Base-by-base conservation (phyloP, 2,329 filamentous ascomycete genomes). In the Cyclaneusma minus region DNA sequence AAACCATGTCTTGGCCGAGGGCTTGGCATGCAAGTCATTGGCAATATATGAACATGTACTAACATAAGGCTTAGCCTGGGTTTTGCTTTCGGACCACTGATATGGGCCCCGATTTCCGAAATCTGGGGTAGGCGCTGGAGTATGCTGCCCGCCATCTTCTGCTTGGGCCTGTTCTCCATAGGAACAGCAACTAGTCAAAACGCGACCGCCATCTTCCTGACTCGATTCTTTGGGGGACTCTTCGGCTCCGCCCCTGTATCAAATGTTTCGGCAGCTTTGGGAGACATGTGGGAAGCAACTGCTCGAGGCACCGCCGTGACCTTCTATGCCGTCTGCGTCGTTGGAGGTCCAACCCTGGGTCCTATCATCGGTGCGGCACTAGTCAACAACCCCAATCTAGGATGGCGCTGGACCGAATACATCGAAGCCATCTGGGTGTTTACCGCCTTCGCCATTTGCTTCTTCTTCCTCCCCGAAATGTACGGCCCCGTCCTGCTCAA, bases 31-130 rank as follows among this genome's bases (percentile, higher is more conserved):
- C n/a, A n/a, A n/a, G n/a, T n/a, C n/a, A n/a, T n/a, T n/a, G 14
- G 3, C 22, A 5, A 24, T 8, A 20, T 9, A 10, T 9, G 9
- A 10, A 14, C 15, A 19, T 16, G 19, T 22, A 19, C 30, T 31
- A 19, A 25, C 21, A n/a, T 7, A 8, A 6, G 9, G 8, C 26
- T 21, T 21, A 43, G 41, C 22, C 36, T 60, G 6, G 58, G 58
- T 3, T 61, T 58, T 36, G 58, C 56, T 8, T 55, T 55, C n/a
- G 58, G 58, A 1, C 58, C 58, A 12, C 17, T 42, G 8, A 64
- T 77, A 3, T 81, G 73, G 72, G 75, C 73, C 2, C 72, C 73
- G 0, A 46, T 79, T 11, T 60, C 41, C 7, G 73, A 80, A 41
- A 44, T 78, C 6, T 71, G 64, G 30, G 73, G 68, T 3, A 58